Evolutionary conservation across 306 rosid species (phyloP), one percentile per base, ranked within the genome.

Genomic region (Quercus ilex): DNA sequence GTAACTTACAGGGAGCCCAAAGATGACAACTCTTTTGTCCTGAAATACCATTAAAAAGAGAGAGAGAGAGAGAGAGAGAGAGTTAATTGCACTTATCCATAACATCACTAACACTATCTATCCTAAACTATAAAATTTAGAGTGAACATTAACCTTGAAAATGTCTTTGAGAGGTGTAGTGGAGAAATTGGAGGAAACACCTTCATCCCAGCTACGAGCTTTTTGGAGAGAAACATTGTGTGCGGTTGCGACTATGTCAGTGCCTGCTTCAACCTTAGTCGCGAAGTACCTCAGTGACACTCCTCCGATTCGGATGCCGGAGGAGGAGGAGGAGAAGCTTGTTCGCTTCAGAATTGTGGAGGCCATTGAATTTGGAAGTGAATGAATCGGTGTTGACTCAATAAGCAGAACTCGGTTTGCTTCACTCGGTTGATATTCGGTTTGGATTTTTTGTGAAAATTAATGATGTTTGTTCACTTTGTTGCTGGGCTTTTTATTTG

Each of bases 131-230:
- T n/a, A 43, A 26, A 28, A 51, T 46, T 21, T 51, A 31, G 8
- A 52, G 6, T 49, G 1, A 74, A 10, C 13, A 35, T 59, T 19
- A 79, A 73, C 98, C 98, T 91, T 92, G 88, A 95, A 95, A 75
- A 95, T 90, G 74, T 95, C 86, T 60, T 83, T 86, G 81, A 95
- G 81, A 69, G 98, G 92, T 74, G 95, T 91, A 28, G 98, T 87
- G 85, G 96, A 77, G 90, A 95, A 95, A 1, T 91, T 87, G 73
- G 99, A 90, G 73, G 94, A 85, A 81, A 95, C 87, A 18, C 97
- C 99, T 68, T 95, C 97, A 65, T 95, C 98, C 97, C 97, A 95
- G 75, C 80, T 78, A 55, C 97, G 95, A 86, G 99, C 98, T 78
- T 91, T 95, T 87, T 91, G 98, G 86, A 94, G 94, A 80, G 97